Conservation (phyloP, 768 basidiomycete species). For the Suillus subalutaceus region DNA sequence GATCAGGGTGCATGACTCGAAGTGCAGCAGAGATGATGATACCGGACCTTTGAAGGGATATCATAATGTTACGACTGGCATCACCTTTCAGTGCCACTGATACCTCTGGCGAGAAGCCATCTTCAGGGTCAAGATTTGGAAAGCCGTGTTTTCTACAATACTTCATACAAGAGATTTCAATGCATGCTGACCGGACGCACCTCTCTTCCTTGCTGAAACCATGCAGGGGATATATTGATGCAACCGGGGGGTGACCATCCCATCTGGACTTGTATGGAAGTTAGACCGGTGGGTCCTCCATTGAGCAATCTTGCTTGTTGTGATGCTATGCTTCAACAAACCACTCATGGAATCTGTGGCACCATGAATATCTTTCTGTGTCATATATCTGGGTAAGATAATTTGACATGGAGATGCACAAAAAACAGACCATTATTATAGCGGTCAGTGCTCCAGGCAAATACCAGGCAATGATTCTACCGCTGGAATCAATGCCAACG, state of each 20-base stretch:
- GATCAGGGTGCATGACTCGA: not conserved
- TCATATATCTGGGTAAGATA: not conserved
- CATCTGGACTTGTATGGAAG: not conserved
- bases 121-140: not conserved
- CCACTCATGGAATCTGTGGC: not conserved
- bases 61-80: not conserved
- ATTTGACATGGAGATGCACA: not conserved
- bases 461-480: conserved; percentile 4
- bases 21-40: not conserved
- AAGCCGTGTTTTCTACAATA: not conserved
- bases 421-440: not conserved
- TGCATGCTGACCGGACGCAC: not conserved
- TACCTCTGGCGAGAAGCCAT: not conserved
- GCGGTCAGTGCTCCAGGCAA: not conserved
- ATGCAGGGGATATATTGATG: conserved; percentile 3
- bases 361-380: not conserved
- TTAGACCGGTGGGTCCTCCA: not conserved
- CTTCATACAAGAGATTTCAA: not conserved
- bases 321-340: not conserved
- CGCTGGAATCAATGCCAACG: not conserved
- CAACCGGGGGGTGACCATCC: not conserved
- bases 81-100: not conserved
- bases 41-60: not conserved
- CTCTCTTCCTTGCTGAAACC: conserved; percentile 8
- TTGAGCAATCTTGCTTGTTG: not conserved